Conservation (phyloP, 345 rosid species). For the Bruguiera gymnorhiza region DNA sequence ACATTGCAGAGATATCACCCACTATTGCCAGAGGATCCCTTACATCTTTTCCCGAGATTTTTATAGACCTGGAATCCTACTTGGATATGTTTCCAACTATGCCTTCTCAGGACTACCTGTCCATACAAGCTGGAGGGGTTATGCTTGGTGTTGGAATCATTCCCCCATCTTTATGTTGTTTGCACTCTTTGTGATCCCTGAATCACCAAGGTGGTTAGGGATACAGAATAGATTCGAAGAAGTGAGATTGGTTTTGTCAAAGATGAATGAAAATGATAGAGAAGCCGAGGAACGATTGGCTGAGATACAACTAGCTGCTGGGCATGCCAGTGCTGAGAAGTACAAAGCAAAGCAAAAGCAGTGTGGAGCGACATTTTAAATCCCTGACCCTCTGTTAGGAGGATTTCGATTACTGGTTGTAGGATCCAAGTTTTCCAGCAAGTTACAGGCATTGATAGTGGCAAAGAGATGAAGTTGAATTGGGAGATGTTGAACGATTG, state of each 20-base stretch:
- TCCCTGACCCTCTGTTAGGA: constrained; percentile 22
- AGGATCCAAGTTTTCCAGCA: constrained; percentile 32
- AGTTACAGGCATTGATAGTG: constrained; percentile 21
- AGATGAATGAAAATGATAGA: constrained; percentile 16
- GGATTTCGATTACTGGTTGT: constrained; percentile 21
- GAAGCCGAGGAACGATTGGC: constrained; percentile 30
- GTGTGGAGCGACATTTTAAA: constrained; percentile 22
- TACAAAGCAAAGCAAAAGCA: constrained; percentile 25
- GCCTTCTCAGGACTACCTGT: constrained; percentile 24
- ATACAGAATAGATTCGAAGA: constrained; percentile 21
- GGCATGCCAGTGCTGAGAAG: constrained; percentile 19
- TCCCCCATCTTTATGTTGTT: constrained; percentile 18
- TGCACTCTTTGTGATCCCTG: constrained; percentile 26
- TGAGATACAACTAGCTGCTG: constrained; percentile 26
- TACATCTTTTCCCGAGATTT: constrained; percentile 28
- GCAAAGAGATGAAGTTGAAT: constrained; percentile 16
- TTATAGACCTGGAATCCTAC: constrained; percentile 20
- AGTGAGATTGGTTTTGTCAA: constrained; percentile 19
- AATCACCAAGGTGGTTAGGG: constrained; percentile 31
- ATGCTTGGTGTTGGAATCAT: constrained; percentile 31
- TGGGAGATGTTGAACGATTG: constrained; percentile 16
- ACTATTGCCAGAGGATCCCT: constrained; percentile 23
- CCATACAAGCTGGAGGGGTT: constrained; percentile 25
- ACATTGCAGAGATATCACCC: constrained; percentile 31
- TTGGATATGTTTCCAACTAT: constrained; percentile 25